Percentiles rank a stretch among this genome's conserved stretches.
phyloP scores from a whole-genome alignment of 176 grass and related monocot genomes.

The Stipa capillata region DNA sequence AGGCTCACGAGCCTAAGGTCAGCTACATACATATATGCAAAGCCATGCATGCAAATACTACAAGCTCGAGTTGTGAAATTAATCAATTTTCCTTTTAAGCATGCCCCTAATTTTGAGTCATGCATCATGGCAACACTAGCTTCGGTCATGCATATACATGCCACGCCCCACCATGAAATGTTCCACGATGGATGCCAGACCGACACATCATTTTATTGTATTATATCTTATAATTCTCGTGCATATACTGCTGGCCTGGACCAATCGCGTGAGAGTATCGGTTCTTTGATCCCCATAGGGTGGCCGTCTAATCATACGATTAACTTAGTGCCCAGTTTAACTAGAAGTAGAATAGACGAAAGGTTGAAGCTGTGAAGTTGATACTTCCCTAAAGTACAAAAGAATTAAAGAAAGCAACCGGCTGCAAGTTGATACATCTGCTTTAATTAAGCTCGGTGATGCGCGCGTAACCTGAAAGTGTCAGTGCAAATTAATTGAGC shows the following conservation, averaged over 20 bases:
- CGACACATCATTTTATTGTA: conserved; percentile 32
- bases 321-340: neutral
- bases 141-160: neutral
- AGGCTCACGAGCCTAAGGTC: no score
- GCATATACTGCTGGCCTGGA: conserved; percentile 9
- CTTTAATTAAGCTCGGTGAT: neutral
- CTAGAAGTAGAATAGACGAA: neutral
- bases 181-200: neutral
- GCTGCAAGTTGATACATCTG: neutral
- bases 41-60: no score
- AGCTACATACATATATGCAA: no score
- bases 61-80: neutral
- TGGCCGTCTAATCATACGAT: conserved; percentile 5
- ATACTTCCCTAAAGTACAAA: neutral
- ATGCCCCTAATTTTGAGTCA: no score
- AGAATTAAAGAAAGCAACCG: neutral
- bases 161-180: conserved; percentile 1
- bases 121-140: neutral
- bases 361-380: neutral
- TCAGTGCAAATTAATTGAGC: neutral
- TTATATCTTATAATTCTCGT: neutral
- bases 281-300: neutral
- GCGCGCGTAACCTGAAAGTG: neutral
- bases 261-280: conserved; percentile 23
- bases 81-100: neutral